These are phyloP conservation scores for Biscogniauxia marginata DNA, from an alignment of 2,329 filamentous ascomycete genomes.

Conservation along the genomic window DNA sequence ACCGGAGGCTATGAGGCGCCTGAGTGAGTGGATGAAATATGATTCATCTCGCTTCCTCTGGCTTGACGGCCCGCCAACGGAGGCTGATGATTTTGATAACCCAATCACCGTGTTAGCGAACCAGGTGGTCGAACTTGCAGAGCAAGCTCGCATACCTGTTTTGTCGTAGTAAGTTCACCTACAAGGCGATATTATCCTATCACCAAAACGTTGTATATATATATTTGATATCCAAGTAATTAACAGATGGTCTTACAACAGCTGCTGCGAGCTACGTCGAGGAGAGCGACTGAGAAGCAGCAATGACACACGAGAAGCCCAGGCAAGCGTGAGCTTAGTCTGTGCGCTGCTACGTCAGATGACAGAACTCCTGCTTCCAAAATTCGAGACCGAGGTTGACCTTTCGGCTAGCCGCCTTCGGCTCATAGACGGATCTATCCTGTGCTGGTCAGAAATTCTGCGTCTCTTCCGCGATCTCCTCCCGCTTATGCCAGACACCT, in stretches of 20 bases:
- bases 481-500: conserved; percentile 8
- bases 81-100: conserved; percentile 5
- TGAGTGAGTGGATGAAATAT: conserved; percentile 13
- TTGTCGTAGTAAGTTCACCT: conserved; percentile 12
- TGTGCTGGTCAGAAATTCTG: conserved; percentile 10
- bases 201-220: not conserved
- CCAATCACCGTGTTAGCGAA: conserved; percentile 10
- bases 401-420: conserved; percentile 4
- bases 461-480: conserved; percentile 9
- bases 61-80: conserved; percentile 10
- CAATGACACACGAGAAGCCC: conserved; percentile 10
- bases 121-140: conserved; percentile 6
- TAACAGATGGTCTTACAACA: not conserved
- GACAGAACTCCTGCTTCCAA: conserved; percentile 7
- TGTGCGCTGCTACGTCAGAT: conserved; percentile 12
- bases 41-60: conserved; percentile 2
- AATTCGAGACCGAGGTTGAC: conserved; percentile 3
- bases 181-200: not conserved
- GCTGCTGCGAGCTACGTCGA: conserved; percentile 12
- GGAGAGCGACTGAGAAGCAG: conserved; percentile 5
- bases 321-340: conserved; percentile 6
- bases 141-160: conserved; percentile 6
- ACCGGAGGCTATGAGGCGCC: not conserved
- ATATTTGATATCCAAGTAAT: too few relatives aligned
- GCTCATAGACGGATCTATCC: conserved; percentile 9